Evolutionary conservation across 805 yeast species (phyloP).

Genomic region (Jamesozyma spencerorum): DNA sequence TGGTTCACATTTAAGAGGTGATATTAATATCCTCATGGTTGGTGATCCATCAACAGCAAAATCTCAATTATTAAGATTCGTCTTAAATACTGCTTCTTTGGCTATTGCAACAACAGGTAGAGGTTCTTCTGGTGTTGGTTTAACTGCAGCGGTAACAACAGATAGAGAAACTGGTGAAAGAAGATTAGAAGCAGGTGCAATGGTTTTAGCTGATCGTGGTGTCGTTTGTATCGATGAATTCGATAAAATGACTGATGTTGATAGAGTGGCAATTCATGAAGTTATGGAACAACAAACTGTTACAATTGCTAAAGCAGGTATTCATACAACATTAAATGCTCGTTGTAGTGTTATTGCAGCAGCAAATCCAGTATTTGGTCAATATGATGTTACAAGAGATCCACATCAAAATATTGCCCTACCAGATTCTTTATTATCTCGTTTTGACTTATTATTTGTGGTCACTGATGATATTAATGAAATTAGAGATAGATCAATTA

Average conservation of each 20-base stretch:
- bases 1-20: slow-evolving; percentile 97
- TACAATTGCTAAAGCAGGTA: slow-evolving; percentile 96
- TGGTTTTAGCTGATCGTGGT: slow-evolving; percentile 97
- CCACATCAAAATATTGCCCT: slow-evolving; percentile 95
- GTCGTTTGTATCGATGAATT: slow-evolving; percentile 97
- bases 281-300: slow-evolving; percentile 99
- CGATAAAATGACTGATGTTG: slow-evolving; percentile 94
- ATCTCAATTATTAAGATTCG: slow-evolving; percentile 90
- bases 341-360: slow-evolving; percentile 96
- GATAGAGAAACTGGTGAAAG: slow-evolving; percentile 97
- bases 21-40: slow-evolving; percentile 89
- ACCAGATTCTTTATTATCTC: slow-evolving; percentile 91
- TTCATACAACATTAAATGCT: slow-evolving; percentile 91
- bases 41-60: slow-evolving; percentile 99
- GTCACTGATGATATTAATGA: slow-evolving; percentile 93
- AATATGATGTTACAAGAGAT: slow-evolving; percentile 88
- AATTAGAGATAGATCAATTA: slow-evolving; percentile 70
- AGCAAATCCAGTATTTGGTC: slow-evolving; percentile 95
- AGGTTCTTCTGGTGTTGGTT: slow-evolving; percentile 99
- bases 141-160: slow-evolving; percentile 95
- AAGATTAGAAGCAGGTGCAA: slow-evolving; percentile 95
- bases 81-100: slow-evolving; percentile 84
- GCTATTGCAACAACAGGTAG: slow-evolving; percentile 98
- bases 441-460: slow-evolving; percentile 90
- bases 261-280: slow-evolving; percentile 97